A percentile compares a stretch with the other conserved stretches of the same genome.
Evolutionary conservation across 140 eudicot species (phyloP).

Genomic region (Anethum foeniculum): DNA sequence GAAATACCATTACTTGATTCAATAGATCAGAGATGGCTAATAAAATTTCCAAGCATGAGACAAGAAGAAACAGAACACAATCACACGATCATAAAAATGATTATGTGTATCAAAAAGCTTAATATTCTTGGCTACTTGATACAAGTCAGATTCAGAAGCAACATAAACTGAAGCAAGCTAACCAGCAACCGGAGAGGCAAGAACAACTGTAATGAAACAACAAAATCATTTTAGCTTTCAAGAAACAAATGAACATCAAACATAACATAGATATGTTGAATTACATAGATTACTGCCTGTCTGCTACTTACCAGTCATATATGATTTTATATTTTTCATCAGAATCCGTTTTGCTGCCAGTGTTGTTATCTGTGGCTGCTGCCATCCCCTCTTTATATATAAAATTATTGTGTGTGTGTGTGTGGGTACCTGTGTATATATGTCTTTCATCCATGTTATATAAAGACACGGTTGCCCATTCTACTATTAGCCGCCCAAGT

Average conservation of each 20-base stretch:
- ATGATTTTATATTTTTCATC: slow-evolving; percentile 30
- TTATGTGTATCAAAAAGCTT: too few species aligned
- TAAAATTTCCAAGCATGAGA: too few species aligned
- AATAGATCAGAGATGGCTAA: too few species aligned
- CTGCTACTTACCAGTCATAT: slow-evolving; percentile 18
- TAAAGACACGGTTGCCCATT: neutral
- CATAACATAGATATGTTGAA: neutral
- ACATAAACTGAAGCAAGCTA: too few species aligned
- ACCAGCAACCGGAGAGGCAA: too few species aligned
- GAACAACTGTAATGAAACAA: too few species aligned
- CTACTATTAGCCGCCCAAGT: neutral
- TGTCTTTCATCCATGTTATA: neutral
- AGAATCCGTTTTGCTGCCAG: slow-evolving; percentile 18
- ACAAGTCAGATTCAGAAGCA: too few species aligned
- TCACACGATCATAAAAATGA: too few species aligned
- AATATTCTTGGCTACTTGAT: too few species aligned
- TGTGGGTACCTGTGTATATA: neutral
- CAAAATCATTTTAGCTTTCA: neutral
- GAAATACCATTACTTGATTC: too few species aligned
- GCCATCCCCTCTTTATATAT: slow-evolving; percentile 25
- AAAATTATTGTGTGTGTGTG: neutral
- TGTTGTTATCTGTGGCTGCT: slow-evolving; percentile 32
- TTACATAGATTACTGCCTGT: neutral
- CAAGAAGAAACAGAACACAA: too few species aligned
- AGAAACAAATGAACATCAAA: neutral